Base-by-base conservation (phyloP, 1,139 yeast species). In the Fermentozyma sake region DNA sequence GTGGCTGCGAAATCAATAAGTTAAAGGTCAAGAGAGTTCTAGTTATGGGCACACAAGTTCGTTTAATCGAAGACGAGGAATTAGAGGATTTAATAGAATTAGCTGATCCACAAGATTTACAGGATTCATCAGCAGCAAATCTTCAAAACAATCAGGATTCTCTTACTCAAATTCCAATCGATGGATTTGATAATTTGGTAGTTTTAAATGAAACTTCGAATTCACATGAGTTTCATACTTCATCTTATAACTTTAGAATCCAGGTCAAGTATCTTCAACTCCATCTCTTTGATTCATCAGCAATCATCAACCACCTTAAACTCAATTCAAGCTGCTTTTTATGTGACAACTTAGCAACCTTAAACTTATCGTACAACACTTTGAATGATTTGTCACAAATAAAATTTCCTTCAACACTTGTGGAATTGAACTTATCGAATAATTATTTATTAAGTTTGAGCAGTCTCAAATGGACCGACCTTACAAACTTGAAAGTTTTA, bases 311-410 rank as follows among this genome's bases (percentile, higher is more conserved):
- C 16, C 44, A 40, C 20, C 34, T 33, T 17, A 31, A 21, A 5
- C 23, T 16, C 18, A 23, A 25, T 11, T 18, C 26, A 20, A 16
- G 22, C 16, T 40, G 41, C 23, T 25, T 37, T 16, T 21, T 24
- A 18, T 40, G 42, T 21, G 12, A 11, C 12, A 16, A 16, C 13
- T 16, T 22, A 7, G 13, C 14, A 5, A 11, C 14, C 11, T 34
- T 52, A 22, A 52, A 53, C 30, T 39, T 53, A 20, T 52, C 57
- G 3, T 51, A 37, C 31, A 52, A 52, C 20, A 39, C 38, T 16
- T 31, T 55, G 10, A 35, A 26, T 14, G 52, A 48, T 22, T 27
- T 38, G 15, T 24, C 41, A 2, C 18, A 26, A 4, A 30, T 48
- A 7, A 18, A 18, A 14, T 32, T 34, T 12, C 38, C 38, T 4